phyloP scores from a whole-genome alignment of 2,329 filamentous ascomycete genomes.

The Nemania diffusa region DNA sequence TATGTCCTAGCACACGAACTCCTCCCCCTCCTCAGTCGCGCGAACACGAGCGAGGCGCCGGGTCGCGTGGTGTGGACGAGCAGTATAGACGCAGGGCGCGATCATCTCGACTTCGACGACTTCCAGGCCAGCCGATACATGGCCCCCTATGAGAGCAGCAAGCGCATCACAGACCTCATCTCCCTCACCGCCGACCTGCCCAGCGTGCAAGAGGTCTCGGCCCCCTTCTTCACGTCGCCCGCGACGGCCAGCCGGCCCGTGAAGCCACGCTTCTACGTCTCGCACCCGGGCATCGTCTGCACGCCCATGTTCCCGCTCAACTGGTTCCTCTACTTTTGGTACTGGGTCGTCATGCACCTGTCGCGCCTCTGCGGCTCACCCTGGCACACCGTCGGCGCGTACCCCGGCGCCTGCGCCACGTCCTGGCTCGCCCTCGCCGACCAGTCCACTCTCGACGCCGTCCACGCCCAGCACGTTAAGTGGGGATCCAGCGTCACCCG shows the following conservation, averaged over 20 bases:
- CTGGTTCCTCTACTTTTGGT: constrained; percentile 74
- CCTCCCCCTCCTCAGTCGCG: constrained; percentile 74
- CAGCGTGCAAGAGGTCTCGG: constrained; percentile 66
- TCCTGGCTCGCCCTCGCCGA: constrained; percentile 81
- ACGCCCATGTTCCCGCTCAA: constrained; percentile 83
- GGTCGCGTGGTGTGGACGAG: constrained; percentile 88
- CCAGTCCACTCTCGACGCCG: constrained; percentile 68
- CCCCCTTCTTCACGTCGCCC: constrained; percentile 62
- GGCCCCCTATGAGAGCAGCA: constrained; percentile 84
- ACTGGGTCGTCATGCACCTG: constrained; percentile 74
- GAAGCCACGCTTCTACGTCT: constrained; percentile 76
- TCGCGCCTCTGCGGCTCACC: constrained; percentile 83
- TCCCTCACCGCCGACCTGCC: constrained; percentile 78
- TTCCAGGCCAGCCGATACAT: constrained; percentile 75
- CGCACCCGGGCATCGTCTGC: constrained; percentile 87
- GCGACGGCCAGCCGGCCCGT: constrained; percentile 40
- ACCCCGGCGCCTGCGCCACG: constrained; percentile 78
- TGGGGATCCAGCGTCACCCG: constrained; percentile 82
- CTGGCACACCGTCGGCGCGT: constrained; percentile 84
- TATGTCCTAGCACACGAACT: constrained; percentile 88
- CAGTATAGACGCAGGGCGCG: constrained; percentile 74
- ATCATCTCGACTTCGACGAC: constrained; percentile 72
- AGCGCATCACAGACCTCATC: constrained; percentile 86
- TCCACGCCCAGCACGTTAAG: constrained; percentile 70
- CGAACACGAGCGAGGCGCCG: constrained; percentile 52